phyloP scores from a whole-genome alignment of 2,329 filamentous ascomycete species.

The Leptographium flavum region DNA sequence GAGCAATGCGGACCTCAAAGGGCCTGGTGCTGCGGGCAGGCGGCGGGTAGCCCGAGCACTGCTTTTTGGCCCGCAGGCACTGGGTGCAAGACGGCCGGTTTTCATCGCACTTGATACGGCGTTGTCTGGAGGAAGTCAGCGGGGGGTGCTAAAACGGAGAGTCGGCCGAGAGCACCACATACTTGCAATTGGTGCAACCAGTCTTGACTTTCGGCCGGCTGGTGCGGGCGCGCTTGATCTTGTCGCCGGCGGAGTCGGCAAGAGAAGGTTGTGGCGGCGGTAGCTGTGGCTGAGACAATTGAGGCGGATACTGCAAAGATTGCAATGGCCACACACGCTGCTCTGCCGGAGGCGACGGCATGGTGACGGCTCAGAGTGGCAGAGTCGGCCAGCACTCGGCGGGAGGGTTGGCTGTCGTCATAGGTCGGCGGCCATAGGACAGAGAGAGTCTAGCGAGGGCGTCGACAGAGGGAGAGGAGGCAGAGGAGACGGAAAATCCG shows the following conservation, averaged over 20 bases:
- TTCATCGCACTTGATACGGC: slow-evolving; percentile 55
- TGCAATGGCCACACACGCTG: neutral
- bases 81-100: slow-evolving; percentile 43
- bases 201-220: slow-evolving; percentile 52
- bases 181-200: slow-evolving; percentile 56
- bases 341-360: neutral
- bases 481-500: neutral
- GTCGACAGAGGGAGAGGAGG: neutral
- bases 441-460: too few species aligned
- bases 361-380: neutral
- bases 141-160: neutral
- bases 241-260: neutral
- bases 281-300: neutral
- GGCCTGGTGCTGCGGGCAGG: slow-evolving; percentile 32
- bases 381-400: neutral
- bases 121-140: slow-evolving; percentile 26
- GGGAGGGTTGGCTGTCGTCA: neutral
- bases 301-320: too few species aligned
- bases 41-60: slow-evolving; percentile 48
- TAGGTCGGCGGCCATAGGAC: neutral
- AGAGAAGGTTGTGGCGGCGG: neutral
- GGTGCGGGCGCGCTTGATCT: slow-evolving; percentile 29
- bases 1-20: slow-evolving; percentile 33
- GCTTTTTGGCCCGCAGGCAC: slow-evolving; percentile 43
- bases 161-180: slow-evolving; percentile 19